These are phyloP conservation scores for Acanthamoeba polyphaga DNA, from an alignment of 208 protist species.

Conservation along the genomic window DNA sequence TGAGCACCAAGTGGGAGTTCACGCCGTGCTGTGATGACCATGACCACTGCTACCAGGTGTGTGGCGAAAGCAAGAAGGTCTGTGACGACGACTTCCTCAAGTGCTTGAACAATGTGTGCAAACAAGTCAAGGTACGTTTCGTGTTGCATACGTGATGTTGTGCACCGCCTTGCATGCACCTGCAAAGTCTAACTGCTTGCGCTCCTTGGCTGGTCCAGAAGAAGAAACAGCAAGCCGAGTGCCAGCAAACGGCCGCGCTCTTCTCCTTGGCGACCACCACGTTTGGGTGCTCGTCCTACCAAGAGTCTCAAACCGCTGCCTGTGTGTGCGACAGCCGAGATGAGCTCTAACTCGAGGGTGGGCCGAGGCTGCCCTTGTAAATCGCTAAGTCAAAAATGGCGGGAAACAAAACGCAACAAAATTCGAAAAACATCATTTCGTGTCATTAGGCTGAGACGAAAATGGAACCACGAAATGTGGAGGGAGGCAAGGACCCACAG, in stretches of 20 bases:
- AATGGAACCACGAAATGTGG: background rate
- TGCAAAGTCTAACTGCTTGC: too few relatives aligned
- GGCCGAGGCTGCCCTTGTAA: too few relatives aligned
- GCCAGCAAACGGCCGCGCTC: background rate
- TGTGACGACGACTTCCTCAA: background rate
- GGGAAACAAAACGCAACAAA: background rate
- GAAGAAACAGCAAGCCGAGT: background rate
- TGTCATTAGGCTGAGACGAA: background rate
- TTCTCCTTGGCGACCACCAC: background rate
- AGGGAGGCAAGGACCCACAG: background rate
- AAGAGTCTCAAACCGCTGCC: background rate
- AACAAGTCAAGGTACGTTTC: background rate
- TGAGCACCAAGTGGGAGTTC: conserved; percentile 10
- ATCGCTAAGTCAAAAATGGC: background rate
- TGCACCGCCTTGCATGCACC: background rate
- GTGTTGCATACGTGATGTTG: background rate
- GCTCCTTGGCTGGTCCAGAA: too few relatives aligned
- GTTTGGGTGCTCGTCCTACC: background rate
- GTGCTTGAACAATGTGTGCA: conserved; percentile 4
- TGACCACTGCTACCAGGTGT: background rate
- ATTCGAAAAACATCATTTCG: background rate
- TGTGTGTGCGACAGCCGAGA: background rate
- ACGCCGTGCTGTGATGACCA: background rate
- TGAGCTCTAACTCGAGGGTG: background rate
- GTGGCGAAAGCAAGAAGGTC: conserved; percentile 1